These are phyloP conservation scores for Cutaneotrichosporon curvatum DNA, from an alignment of 1,284 basidiomycete species.

Conservation along the genomic window DNA sequence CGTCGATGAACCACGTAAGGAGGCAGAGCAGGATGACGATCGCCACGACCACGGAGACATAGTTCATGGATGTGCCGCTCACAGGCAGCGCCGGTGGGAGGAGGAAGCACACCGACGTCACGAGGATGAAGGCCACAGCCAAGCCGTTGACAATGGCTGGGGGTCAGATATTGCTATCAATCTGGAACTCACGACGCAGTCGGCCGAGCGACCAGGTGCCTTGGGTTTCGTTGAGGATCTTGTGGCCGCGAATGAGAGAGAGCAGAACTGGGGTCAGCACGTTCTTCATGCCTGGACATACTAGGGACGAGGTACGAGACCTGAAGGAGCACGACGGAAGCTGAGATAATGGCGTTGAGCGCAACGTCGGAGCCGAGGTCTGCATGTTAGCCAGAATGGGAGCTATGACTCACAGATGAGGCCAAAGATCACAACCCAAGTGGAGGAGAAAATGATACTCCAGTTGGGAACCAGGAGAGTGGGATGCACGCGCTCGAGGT, in stretches of 20 bases:
- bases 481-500: slow-evolving; percentile 51
- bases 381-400: too few species aligned
- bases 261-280: slow-evolving; percentile 13
- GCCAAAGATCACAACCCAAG: slow-evolving; percentile 13
- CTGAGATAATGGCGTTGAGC: slow-evolving; percentile 45
- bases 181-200: neutral
- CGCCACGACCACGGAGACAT: slow-evolving; percentile 39
- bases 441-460: slow-evolving; percentile 54
- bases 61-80: slow-evolving; percentile 45
- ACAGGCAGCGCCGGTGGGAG: slow-evolving; percentile 48
- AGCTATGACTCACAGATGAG: slow-evolving; percentile 13
- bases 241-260: slow-evolving; percentile 20
- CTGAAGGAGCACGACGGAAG: slow-evolving; percentile 46
- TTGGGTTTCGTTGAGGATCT: slow-evolving; percentile 14
- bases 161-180: neutral
- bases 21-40: slow-evolving; percentile 32
- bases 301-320: slow-evolving; percentile 43
- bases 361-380: slow-evolving; percentile 52
- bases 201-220: neutral
- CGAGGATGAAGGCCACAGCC: slow-evolving; percentile 41
- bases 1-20: slow-evolving; percentile 41
- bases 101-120: slow-evolving; percentile 50
- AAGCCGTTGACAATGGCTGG: slow-evolving; percentile 31
- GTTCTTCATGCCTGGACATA: slow-evolving; percentile 31
- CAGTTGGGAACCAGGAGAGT: slow-evolving; percentile 52